phyloP scores from a whole-genome alignment of 306 rosid genomes.

The Ochetophila trinervis region DNA sequence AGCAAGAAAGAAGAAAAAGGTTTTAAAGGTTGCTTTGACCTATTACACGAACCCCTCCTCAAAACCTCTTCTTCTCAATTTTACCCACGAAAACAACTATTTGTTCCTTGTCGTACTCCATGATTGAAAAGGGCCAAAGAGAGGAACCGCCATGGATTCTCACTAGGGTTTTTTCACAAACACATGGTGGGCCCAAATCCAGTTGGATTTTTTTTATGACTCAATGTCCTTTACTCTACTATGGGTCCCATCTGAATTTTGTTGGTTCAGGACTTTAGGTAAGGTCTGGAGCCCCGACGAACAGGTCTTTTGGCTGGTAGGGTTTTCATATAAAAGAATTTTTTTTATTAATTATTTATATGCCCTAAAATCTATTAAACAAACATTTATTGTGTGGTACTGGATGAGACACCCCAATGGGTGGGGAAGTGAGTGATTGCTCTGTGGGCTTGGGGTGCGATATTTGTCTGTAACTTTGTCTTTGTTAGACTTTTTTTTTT shows the following conservation, averaged over 20 bases:
- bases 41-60: background rate
- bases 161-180: background rate
- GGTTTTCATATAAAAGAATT: background rate
- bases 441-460: background rate
- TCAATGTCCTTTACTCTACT: background rate
- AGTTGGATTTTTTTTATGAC: slow-evolving; percentile 8
- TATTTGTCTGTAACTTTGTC: background rate
- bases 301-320: background rate
- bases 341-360: background rate
- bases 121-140: slow-evolving; percentile 7
- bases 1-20: background rate
- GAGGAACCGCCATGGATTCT: background rate
- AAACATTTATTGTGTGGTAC: slow-evolving; percentile 15
- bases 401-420: slow-evolving; percentile 21
- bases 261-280: background rate
- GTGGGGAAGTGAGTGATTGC: slow-evolving; percentile 6
- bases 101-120: background rate
- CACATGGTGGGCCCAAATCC: slow-evolving; percentile 32
- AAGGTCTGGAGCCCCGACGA: background rate
- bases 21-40: background rate
- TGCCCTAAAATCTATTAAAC: background rate
- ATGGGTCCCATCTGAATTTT: background rate
- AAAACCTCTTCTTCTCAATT: background rate
- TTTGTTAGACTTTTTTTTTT: background rate
- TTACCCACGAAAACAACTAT: background rate